A percentile compares a stretch with the other conserved stretches of the same genome.
These are phyloP conservation scores for Alloteropsis semialata DNA, from an alignment of 176 grass and related monocot species.

Conservation along the genomic window DNA sequence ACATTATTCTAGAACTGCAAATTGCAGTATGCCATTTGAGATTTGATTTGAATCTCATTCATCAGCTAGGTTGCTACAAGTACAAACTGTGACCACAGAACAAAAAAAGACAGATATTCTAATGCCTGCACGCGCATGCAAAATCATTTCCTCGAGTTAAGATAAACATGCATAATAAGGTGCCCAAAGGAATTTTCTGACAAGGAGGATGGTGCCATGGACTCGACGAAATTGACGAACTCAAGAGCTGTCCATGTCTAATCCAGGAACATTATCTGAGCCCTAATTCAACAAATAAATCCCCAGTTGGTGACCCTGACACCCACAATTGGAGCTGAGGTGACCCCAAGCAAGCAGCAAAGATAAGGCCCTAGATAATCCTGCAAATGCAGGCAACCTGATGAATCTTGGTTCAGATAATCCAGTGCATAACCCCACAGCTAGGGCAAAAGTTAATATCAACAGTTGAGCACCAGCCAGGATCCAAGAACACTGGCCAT, in stretches of 20 bases:
- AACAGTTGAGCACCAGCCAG: slow-evolving; percentile 20
- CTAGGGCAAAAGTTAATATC: slow-evolving; percentile 35
- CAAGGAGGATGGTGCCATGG: neutral
- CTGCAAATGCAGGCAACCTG: slow-evolving; percentile 35
- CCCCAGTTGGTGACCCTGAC: slow-evolving; percentile 21
- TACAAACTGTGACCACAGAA: neutral
- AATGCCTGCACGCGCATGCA: slow-evolving; percentile 5
- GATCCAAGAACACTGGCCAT: slow-evolving; percentile 7
- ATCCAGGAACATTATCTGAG: slow-evolving; percentile 13
- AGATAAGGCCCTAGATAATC: slow-evolving; percentile 34
- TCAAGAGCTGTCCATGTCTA: slow-evolving; percentile 8
- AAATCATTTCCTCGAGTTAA: slow-evolving; percentile 16
- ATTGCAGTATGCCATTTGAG: slow-evolving; percentile 4
- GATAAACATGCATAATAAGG: neutral
- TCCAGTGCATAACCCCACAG: slow-evolving; percentile 13
- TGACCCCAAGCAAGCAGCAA: slow-evolving; percentile 5
- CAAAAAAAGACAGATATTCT: neutral
- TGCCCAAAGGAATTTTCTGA: slow-evolving; percentile 23
- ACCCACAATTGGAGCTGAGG: slow-evolving; percentile 14
- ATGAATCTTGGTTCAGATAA: slow-evolving; percentile 20
- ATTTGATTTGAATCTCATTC: neutral
- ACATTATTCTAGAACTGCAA: neutral
- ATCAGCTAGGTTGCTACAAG: neutral
- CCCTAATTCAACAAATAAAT: neutral
- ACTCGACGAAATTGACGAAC: slow-evolving; percentile 26